Conservation (phyloP, 257 asterid species). For the Jacaranda copaia region DNA sequence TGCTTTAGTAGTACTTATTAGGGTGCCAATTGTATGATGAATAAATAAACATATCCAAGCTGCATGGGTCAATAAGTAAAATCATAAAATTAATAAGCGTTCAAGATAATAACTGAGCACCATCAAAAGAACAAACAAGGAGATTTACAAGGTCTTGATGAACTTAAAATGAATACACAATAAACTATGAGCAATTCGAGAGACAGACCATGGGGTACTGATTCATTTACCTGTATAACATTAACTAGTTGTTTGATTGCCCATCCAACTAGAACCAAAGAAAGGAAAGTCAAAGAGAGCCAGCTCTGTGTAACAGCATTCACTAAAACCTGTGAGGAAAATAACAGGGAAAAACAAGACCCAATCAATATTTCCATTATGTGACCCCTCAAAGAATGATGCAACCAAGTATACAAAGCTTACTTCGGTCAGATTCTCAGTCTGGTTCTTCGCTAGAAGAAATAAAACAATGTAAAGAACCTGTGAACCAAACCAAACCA, state of each 20-base stretch:
- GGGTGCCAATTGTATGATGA: background rate
- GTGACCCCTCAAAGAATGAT: background rate
- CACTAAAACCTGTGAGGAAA: slow-evolving; percentile 63
- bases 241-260: slow-evolving; percentile 81
- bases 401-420: slow-evolving; percentile 43
- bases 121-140: background rate
- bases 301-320: slow-evolving; percentile 58
- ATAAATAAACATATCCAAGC: slow-evolving; percentile 19
- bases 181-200: slow-evolving; percentile 1
- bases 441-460: slow-evolving; percentile 75
- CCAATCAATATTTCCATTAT: slow-evolving; percentile 1
- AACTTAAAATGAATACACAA: slow-evolving; percentile 2
- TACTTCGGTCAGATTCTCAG: slow-evolving; percentile 63
- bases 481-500: slow-evolving; percentile 51
- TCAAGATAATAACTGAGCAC: background rate
- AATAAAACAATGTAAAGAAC: slow-evolving; percentile 84
- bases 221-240: slow-evolving; percentile 74
- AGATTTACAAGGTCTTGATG: background rate
- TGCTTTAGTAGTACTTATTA: background rate
- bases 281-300: slow-evolving; percentile 58
- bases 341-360: slow-evolving; percentile 8
- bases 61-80: background rate
- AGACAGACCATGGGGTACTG: slow-evolving; percentile 2
- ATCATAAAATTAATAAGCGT: slow-evolving; percentile 14
- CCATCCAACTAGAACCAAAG: slow-evolving; percentile 74